Base-by-base conservation (phyloP, 202 grass and related monocot species). In the Zoysia matrella region DNA sequence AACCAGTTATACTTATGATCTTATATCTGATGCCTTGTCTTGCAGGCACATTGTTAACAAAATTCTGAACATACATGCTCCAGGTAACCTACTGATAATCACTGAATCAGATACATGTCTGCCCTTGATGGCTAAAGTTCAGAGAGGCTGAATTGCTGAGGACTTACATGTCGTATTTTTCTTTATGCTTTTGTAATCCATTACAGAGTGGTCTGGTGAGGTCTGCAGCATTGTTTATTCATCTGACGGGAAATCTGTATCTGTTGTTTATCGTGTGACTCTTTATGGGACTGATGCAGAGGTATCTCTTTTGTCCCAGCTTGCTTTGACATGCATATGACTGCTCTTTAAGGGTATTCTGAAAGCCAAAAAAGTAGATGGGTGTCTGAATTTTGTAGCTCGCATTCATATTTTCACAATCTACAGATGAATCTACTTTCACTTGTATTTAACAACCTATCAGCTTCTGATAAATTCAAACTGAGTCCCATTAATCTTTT, bases 11-110 rank as follows among this genome's bases (percentile, higher is more conserved):
- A 63, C 11, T 51, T 57, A 48, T 62, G 55, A 71, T 74, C 63
- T 86, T 12, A 83, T n/a, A 57, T 83, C 41, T 69, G 47, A 80
- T 84, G 46, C 11, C 47, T 80, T 9, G 8, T 63, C 65, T 76
- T 93, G 58, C 90, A 98, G 95, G 96, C 92, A 98, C 80, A 89
- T 93, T 76, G 72, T 88, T 60, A 98, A 95, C 86, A 94, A 90
- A 86, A 90, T 95, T 75, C 76, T 98, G 48, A 98, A 95, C 65
- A 18, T 85, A 15, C 92, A 92, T 74, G 91, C 92, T 79, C 92
- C 91, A 65, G 87, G 95, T 95, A 86, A 81, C 16, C 47, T 43
- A 72, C 55, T 85, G 2, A 0, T 45, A 12, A 71, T 74, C 15
- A 44, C 18, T 53, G 58, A 14, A 42, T 71, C n/a, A 14, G 16